A percentile compares a stretch with the other conserved stretches of the same genome.
Evolutionary conservation across 805 yeast genomes (phyloP).

Genomic region (Saccharomyces kudriavzevii): DNA sequence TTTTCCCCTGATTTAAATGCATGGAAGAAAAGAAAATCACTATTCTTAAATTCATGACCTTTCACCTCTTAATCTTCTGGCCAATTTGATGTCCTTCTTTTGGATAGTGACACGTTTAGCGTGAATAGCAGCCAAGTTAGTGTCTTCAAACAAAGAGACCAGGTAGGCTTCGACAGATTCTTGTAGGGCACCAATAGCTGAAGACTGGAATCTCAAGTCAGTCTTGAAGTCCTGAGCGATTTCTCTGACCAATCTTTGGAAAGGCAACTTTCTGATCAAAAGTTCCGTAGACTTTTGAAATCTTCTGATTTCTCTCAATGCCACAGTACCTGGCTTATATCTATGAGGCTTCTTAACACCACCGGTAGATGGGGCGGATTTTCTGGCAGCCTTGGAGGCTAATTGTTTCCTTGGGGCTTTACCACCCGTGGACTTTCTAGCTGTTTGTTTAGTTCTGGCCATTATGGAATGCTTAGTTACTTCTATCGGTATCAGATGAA

Average conservation of each 20-base stretch:
- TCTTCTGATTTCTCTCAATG: constrained; percentile 92
- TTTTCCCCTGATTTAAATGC: background rate
- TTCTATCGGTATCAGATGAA: background rate
- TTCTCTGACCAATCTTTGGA: constrained; percentile 94
- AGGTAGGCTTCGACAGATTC: constrained; percentile 98
- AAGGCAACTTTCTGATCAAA: constrained; percentile 89
- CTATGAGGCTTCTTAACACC: constrained; percentile 94
- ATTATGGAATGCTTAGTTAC: constrained; percentile 29
- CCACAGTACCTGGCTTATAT: constrained; percentile 95
- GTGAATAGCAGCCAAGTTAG: constrained; percentile 96
- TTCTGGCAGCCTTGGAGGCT: constrained; percentile 89
- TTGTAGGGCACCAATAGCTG: constrained; percentile 95
- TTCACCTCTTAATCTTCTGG: constrained; percentile 96
- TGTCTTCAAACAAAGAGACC: constrained; percentile 92
- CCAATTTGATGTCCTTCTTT: constrained; percentile 96
- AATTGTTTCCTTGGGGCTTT: constrained; percentile 91
- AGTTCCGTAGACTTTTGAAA: constrained; percentile 94
- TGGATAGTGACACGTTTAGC: constrained; percentile 98
- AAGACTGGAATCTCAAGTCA: constrained; percentile 90
- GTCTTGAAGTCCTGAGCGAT: constrained; percentile 90
- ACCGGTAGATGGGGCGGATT: constrained; percentile 83
- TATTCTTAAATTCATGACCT: constrained; percentile 47
- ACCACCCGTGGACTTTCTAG: constrained; percentile 93
- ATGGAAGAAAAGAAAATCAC: background rate
- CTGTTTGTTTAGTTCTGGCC: constrained; percentile 93